Percentiles rank a stretch among this genome's conserved stretches.
Evolutionary conservation across 2,329 filamentous ascomycete species (phyloP).

Genomic region (Teratosphaeria destructans): DNA sequence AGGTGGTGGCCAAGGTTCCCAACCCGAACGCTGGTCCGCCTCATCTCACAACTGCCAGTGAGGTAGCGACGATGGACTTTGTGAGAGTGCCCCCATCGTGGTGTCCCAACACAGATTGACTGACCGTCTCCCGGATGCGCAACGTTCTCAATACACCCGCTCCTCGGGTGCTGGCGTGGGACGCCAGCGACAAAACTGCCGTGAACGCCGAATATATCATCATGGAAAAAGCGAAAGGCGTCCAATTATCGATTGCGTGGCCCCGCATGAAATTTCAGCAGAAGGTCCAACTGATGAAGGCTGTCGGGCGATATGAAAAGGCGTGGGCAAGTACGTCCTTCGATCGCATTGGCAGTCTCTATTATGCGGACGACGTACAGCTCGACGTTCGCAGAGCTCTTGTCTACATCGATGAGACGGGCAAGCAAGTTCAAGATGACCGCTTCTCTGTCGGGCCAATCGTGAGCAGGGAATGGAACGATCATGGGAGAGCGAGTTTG

Average conservation of each 20-base stretch:
- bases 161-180: not conserved
- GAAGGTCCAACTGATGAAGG: conserved; percentile 18
- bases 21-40: conserved; percentile 27
- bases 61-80: conserved; percentile 30
- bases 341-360: conserved; percentile 24
- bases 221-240: conserved; percentile 19
- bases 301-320: conserved; percentile 18
- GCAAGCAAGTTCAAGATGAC: conserved; percentile 10
- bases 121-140: conserved; percentile 5
- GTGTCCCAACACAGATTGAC: not conserved
- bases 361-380: conserved; percentile 23
- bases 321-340: conserved; percentile 19
- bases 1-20: conserved; percentile 29
- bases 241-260: conserved; percentile 25
- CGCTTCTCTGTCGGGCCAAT: conserved; percentile 30
- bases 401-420: conserved; percentile 5
- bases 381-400: conserved; percentile 5
- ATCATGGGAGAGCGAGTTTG: conserved; percentile 23
- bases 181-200: not conserved
- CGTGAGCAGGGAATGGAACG: conserved; percentile 23
- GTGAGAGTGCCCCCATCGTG: conserved; percentile 8
- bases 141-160: not conserved
- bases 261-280: conserved; percentile 15
- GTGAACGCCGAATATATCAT: conserved; percentile 18
- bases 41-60: conserved; percentile 28